Evolutionary conservation across 805 yeast species (phyloP).

Genomic region (Starmerella asiatica): DNA sequence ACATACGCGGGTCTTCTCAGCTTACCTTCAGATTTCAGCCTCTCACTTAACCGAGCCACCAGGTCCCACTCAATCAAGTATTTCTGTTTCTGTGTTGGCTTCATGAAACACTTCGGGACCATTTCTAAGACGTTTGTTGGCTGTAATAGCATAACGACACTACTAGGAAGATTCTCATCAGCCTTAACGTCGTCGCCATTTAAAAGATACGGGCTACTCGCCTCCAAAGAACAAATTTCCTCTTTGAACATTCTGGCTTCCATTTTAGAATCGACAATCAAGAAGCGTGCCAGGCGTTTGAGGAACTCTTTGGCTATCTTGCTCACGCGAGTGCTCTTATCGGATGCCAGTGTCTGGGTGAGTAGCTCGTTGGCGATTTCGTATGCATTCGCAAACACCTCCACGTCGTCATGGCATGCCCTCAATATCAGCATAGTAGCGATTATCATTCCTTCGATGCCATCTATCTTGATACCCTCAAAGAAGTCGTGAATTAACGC

Average conservation of each 20-base stretch:
- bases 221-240: not conserved
- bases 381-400: not conserved
- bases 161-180: no score
- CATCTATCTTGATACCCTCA: no score
- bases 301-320: not conserved
- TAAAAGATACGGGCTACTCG: not conserved
- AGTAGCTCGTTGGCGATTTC: not conserved
- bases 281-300: not conserved
- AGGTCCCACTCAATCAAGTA: not conserved
- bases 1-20: not conserved
- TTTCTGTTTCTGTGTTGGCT: not conserved
- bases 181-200: not conserved
- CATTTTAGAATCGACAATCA: not conserved
- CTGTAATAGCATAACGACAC: not conserved
- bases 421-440: not conserved
- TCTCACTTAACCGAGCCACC: not conserved
- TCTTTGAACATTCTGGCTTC: not conserved
- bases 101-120: not conserved
- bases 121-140: not conserved
- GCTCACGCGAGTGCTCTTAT: not conserved
- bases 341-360: not conserved
- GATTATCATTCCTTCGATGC: no score
- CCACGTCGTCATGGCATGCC: not conserved
- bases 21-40: not conserved
- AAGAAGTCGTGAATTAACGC: no score